phyloP scores from a whole-genome alignment of 257 asterid genomes.

The Datura wrightii region DNA sequence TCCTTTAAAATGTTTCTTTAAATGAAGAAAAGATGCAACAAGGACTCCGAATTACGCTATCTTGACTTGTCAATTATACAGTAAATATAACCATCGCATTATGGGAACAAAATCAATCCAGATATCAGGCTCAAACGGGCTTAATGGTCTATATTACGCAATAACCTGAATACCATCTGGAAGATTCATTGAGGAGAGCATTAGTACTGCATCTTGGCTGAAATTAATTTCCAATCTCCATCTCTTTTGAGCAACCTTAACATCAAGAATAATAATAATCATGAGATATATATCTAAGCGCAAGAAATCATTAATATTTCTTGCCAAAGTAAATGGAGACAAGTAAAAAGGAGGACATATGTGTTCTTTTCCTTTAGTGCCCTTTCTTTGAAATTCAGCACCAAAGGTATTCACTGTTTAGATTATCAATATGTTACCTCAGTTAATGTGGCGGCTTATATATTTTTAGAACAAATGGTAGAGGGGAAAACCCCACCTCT shows the following conservation, averaged over 20 bases:
- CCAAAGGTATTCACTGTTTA: background rate
- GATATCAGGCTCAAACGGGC: background rate
- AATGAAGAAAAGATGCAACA: slow-evolving; percentile 3
- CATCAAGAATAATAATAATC: slow-evolving; percentile 1
- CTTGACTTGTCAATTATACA: background rate
- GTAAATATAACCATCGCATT: background rate
- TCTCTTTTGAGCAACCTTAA: slow-evolving; percentile 92
- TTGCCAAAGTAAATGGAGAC: background rate
- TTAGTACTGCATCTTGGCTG: slow-evolving; percentile 88
- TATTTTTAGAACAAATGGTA: background rate
- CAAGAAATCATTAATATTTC: background rate
- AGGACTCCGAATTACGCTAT: background rate
- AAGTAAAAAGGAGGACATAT: background rate
- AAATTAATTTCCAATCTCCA: slow-evolving; percentile 94
- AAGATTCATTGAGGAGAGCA: slow-evolving; percentile 95
- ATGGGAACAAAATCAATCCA: slow-evolving; percentile 20
- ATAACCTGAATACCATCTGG: slow-evolving; percentile 97
- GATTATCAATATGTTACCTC: background rate
- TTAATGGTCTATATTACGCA: background rate
- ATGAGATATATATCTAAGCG: background rate
- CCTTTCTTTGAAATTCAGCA: background rate
- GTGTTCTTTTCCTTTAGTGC: background rate
- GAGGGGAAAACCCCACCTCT: background rate
- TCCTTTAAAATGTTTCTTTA: slow-evolving; percentile 10
- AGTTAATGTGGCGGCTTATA: background rate